phyloP scores from a whole-genome alignment of 2,329 filamentous ascomycete species.

The Fonsecaea erecta region DNA sequence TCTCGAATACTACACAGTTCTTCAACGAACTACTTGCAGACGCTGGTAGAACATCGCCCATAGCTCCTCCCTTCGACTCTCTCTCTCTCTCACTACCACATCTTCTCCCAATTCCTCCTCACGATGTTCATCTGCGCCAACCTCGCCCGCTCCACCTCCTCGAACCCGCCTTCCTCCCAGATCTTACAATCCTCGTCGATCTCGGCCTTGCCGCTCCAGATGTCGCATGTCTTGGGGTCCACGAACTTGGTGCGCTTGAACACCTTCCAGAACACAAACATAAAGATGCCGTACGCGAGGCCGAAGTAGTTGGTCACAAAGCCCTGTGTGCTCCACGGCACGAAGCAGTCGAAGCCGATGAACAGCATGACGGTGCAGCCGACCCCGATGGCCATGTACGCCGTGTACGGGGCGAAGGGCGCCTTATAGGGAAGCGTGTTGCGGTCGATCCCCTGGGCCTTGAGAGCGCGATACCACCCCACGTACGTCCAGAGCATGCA shows the following conservation, averaged over 20 bases:
- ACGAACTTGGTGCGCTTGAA: slow-evolving; percentile 41
- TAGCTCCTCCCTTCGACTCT: no score
- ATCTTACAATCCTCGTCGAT: slow-evolving; percentile 43
- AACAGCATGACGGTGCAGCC: slow-evolving; percentile 65
- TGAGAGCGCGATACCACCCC: slow-evolving; percentile 70
- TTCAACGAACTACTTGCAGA: no score
- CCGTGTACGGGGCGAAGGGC: slow-evolving; percentile 69
- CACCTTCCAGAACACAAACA: slow-evolving; percentile 47
- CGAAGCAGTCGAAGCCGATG: slow-evolving; percentile 62
- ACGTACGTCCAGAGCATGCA: slow-evolving; percentile 72
- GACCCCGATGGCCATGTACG: slow-evolving; percentile 63
- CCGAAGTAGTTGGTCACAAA: slow-evolving; percentile 60
- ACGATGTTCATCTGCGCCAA: slow-evolving; percentile 41
- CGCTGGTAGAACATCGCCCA: no score
- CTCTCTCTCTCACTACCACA: slow-evolving; percentile 31
- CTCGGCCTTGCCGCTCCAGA: slow-evolving; percentile 43
- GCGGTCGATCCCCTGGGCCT: slow-evolving; percentile 70
- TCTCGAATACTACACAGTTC: no score
- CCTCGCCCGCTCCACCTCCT: slow-evolving; percentile 40
- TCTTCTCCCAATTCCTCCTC: slow-evolving; percentile 41
- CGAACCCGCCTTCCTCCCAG: slow-evolving; percentile 43
- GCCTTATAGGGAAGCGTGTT: slow-evolving; percentile 71
- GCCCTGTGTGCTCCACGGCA: slow-evolving; percentile 49
- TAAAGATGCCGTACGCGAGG: slow-evolving; percentile 48
- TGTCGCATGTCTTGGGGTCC: slow-evolving; percentile 38